phyloP scores from a whole-genome alignment of 495 filamentous ascomycete genomes.

The Neurospora sp. region DNA sequence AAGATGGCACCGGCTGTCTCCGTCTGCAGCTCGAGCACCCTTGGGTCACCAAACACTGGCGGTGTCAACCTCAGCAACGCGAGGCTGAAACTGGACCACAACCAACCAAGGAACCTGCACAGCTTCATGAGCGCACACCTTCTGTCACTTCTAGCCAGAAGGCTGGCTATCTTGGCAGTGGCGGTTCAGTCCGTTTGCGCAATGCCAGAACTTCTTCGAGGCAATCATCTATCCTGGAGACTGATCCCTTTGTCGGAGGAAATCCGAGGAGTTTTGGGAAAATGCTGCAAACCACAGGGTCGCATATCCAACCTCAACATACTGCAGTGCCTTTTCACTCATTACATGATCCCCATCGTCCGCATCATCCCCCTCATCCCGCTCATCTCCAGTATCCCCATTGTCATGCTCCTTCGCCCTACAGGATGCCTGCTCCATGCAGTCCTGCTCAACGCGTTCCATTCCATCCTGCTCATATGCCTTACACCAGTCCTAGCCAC shows the following conservation, averaged over 20 bases:
- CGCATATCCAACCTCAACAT: background rate
- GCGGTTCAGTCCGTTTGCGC: background rate
- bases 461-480: background rate
- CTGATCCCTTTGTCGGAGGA: background rate
- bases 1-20: background rate
- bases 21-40: background rate
- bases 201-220: background rate
- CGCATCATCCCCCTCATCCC: background rate
- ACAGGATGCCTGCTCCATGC: background rate
- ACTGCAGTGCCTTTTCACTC: background rate
- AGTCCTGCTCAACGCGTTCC: background rate
- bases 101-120: background rate
- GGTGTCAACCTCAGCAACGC: background rate
- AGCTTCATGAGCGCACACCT: background rate
- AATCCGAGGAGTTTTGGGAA: background rate
- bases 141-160: background rate
- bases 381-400: background rate
- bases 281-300: background rate
- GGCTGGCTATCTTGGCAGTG: background rate
- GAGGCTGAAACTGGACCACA: background rate
- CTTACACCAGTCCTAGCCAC: background rate
- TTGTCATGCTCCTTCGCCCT: background rate
- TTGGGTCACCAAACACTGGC: background rate
- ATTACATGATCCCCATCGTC: background rate
- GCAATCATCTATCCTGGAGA: background rate